These are phyloP conservation scores for Cornus florida DNA, from an alignment of 148 eudicot species.

Conservation along the genomic window DNA sequence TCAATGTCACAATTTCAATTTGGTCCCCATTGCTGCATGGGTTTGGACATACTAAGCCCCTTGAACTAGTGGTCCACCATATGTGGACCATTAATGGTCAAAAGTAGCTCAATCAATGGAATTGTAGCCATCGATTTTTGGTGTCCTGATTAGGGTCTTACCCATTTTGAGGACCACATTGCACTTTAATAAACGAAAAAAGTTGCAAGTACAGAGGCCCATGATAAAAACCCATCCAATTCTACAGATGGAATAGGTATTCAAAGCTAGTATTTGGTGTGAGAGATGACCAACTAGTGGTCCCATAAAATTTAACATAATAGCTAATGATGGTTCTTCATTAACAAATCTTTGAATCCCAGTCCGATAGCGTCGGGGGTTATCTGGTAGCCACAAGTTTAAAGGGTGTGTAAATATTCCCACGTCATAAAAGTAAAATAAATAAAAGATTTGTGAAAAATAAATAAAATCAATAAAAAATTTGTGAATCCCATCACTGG, in stretches of 20 bases:
- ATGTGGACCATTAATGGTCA: background rate
- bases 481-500: no score
- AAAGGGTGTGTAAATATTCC: no score
- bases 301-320: background rate
- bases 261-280: background rate
- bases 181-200: background rate
- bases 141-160: background rate
- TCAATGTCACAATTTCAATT: background rate
- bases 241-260: background rate
- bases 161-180: background rate
- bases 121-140: background rate
- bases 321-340: background rate
- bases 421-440: no score
- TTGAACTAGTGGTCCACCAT: background rate
- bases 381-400: no score
- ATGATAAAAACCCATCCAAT: constrained; percentile 4
- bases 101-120: background rate
- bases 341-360: no score
- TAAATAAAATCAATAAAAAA: no score
- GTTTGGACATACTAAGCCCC: background rate
- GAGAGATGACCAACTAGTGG: background rate
- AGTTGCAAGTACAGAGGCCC: background rate
- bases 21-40: background rate
- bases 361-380: no score
- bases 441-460: no score